Percentiles rank a stretch among this genome's conserved stretches.
phyloP scores from a whole-genome alignment of 2,329 filamentous ascomycete genomes.

The Fusarium begoniae region DNA sequence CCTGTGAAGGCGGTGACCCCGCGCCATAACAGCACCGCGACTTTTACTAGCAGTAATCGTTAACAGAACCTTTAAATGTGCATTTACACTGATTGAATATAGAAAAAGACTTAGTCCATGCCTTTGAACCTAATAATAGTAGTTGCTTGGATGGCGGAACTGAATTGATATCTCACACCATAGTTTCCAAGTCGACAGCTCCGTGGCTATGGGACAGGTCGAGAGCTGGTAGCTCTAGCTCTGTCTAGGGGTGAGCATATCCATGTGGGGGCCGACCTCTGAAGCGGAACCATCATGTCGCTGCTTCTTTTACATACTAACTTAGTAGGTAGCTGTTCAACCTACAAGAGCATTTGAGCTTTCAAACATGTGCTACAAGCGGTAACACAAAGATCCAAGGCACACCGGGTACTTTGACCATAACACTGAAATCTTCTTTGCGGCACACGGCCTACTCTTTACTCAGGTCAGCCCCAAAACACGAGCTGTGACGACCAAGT shows the following conservation, averaged over 20 bases:
- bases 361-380: neutral
- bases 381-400: neutral
- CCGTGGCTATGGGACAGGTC: neutral
- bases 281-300: neutral
- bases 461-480: neutral
- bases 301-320: neutral
- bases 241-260: constrained; percentile 26
- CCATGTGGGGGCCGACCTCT: constrained; percentile 23
- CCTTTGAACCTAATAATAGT: neutral
- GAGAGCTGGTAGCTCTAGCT: constrained; percentile 13
- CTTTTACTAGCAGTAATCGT: constrained; percentile 19
- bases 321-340: neutral
- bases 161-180: neutral
- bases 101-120: neutral
- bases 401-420: neutral
- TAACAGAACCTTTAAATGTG: neutral
- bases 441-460: neutral
- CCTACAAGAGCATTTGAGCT: neutral
- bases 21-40: constrained; percentile 29
- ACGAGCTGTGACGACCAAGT: constrained; percentile 5
- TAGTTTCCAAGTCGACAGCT: neutral
- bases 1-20: constrained; percentile 45
- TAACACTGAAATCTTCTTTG: neutral
- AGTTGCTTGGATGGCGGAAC: neutral
- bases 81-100: neutral